A percentile compares a stretch with the other conserved stretches of the same genome.
phyloP scores from a whole-genome alignment of 352 stramenopile species.

The Peronospora farinosa region DNA sequence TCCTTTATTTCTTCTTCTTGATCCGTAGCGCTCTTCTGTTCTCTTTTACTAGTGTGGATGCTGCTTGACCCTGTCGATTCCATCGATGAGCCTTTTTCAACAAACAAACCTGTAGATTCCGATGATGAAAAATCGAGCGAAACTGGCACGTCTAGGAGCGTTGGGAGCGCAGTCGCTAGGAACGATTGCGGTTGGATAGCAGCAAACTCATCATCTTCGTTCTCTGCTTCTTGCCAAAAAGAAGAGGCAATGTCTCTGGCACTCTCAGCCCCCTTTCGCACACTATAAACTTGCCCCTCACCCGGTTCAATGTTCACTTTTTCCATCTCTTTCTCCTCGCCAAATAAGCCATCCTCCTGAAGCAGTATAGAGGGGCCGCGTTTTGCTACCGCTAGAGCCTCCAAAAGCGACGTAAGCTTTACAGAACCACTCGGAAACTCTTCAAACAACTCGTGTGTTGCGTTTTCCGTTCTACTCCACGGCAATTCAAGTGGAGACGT shows the following conservation, averaged over 20 bases:
- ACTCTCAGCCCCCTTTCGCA: neutral
- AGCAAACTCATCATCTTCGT: constrained; percentile 16
- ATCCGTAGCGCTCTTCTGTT: neutral
- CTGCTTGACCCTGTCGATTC: constrained; percentile 3
- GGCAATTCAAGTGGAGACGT: constrained; percentile 36
- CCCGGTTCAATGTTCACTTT: neutral
- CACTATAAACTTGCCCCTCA: neutral
- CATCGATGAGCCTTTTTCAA: neutral
- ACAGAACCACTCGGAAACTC: constrained; percentile 24
- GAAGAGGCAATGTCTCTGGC: constrained; percentile 6
- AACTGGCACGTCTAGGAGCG: constrained; percentile 15
- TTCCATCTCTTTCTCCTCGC: constrained; percentile 13
- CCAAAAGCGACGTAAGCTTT: constrained; percentile 34
- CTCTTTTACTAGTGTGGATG: constrained; percentile 6
- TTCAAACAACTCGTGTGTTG: constrained; percentile 27
- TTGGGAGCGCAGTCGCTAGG: constrained; percentile 9
- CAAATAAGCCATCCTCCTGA: constrained; percentile 19
- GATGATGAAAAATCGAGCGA: constrained; percentile 3
- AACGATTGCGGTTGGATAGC: constrained; percentile 13
- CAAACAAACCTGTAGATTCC: neutral
- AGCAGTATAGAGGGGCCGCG: constrained; percentile 9
- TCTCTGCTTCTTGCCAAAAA: constrained; percentile 6
- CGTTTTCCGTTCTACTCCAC: constrained; percentile 21
- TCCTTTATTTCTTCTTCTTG: constrained; percentile 12
- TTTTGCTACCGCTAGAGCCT: constrained; percentile 31